Percentiles rank a stretch among this genome's conserved stretches.
phyloP scores from a whole-genome alignment of 768 basidiomycete genomes.

The Sarcodon aspratus region DNA sequence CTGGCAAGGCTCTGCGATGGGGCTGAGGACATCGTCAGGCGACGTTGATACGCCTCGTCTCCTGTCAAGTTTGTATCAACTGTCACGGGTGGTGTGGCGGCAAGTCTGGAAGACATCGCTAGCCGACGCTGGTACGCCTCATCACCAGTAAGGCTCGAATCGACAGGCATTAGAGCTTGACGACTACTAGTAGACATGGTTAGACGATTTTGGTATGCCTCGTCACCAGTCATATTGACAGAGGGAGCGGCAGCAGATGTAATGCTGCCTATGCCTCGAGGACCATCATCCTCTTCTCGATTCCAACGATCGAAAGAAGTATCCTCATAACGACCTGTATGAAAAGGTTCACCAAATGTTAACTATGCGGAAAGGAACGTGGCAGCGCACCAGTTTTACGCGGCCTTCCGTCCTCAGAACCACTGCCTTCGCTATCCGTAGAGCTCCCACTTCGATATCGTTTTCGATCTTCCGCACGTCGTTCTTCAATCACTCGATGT shows the following conservation, averaged over 20 bases:
- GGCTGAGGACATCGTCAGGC: conserved; percentile 36
- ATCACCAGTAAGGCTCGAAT: conserved; percentile 9
- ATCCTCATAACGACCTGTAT: conserved; percentile 31
- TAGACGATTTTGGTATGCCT: conserved; percentile 64
- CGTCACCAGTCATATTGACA: conserved; percentile 55
- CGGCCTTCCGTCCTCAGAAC: conserved; percentile 52
- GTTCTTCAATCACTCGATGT: conserved; percentile 34
- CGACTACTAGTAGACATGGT: conserved; percentile 42
- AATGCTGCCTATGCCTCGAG: conserved; percentile 16
- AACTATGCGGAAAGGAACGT: too few relatives aligned
- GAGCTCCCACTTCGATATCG: conserved; percentile 37
- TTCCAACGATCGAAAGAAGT: conserved; percentile 31
- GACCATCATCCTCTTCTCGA: conserved; percentile 36
- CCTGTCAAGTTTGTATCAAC: conserved; percentile 31
- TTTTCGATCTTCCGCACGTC: conserved; percentile 43
- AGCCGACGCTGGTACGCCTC: conserved; percentile 16
- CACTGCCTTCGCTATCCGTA: conserved; percentile 54
- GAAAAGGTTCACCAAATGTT: not conserved
- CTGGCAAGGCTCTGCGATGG: conserved; percentile 10
- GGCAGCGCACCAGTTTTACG: conserved; percentile 51
- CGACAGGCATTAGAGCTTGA: conserved; percentile 4
- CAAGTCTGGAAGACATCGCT: conserved; percentile 15
- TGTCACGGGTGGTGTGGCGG: conserved; percentile 6
- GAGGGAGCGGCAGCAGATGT: conserved; percentile 22
- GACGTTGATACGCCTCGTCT: conserved; percentile 59